Conservation (phyloP, 2,329 filamentous ascomycete genomes). For the Triangularia verruculosa region DNA sequence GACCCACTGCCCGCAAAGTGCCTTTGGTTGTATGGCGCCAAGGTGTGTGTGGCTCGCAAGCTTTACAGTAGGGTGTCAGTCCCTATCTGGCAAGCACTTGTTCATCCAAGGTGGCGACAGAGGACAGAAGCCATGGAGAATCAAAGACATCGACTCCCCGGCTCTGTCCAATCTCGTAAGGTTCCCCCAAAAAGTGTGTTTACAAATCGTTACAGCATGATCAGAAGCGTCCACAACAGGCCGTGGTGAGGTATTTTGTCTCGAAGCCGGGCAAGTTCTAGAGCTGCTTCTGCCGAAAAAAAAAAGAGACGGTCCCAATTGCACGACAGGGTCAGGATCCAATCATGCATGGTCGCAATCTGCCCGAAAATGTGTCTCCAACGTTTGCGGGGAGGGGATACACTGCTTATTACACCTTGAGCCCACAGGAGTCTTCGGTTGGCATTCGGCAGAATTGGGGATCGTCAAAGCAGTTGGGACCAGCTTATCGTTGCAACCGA, state of each 20-base stretch:
- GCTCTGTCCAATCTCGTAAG: neutral
- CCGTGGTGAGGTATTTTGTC: constrained; percentile 13
- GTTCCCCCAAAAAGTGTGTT: neutral
- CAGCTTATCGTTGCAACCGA: neutral
- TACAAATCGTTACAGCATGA: neutral
- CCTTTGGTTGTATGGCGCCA: neutral
- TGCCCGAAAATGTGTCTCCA: constrained; percentile 13
- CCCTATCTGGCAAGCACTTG: neutral
- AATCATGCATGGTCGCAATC: constrained; percentile 20
- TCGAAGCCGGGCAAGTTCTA: neutral
- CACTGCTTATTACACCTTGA: constrained; percentile 1
- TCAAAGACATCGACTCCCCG: neutral
- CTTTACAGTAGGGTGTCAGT: neutral
- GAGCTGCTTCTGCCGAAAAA: neutral
- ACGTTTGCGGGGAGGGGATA: constrained; percentile 8
- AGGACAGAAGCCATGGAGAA: neutral
- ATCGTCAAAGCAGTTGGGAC: neutral
- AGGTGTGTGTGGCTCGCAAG: neutral
- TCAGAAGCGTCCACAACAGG: neutral
- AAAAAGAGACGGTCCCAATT: constrained; percentile 4
- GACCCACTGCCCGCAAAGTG: constrained; percentile 1
- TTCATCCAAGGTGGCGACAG: neutral
- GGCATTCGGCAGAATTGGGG: neutral
- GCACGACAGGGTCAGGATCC: constrained; percentile 8
- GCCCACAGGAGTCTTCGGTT: constrained; percentile 8